phyloP scores from a whole-genome alignment of 371 early-diverging fungal species.

The Mortierella sp. region DNA sequence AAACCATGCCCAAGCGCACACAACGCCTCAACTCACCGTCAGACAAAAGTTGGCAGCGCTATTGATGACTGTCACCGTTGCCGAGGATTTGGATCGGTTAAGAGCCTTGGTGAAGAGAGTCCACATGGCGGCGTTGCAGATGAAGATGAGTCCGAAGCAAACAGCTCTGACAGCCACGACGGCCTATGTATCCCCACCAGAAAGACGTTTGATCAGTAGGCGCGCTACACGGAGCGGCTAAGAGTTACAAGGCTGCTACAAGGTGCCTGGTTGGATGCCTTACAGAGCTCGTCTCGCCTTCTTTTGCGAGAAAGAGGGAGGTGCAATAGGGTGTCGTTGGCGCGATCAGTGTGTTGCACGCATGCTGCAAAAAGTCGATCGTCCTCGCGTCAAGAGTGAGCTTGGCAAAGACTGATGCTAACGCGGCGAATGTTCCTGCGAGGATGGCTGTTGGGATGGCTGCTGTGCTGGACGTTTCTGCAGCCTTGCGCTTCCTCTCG shows the following conservation, averaged over 20 bases:
- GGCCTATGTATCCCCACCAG: slow-evolving; percentile 19
- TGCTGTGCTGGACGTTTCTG: slow-evolving; percentile 4
- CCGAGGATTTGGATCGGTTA: slow-evolving; percentile 72
- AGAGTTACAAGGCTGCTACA: too few species aligned
- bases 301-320: slow-evolving; percentile 38
- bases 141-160: slow-evolving; percentile 68
- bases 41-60: slow-evolving; percentile 78
- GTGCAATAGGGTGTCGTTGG: slow-evolving; percentile 47
- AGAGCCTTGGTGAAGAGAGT: slow-evolving; percentile 82
- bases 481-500: slow-evolving; percentile 30
- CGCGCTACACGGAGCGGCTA: too few species aligned
- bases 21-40: slow-evolving; percentile 58
- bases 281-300: slow-evolving; percentile 53
- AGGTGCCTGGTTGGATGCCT: neutral
- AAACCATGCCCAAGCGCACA: too few species aligned
- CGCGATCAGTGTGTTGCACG: slow-evolving; percentile 32
- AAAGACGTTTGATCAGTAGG: neutral
- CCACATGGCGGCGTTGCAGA: slow-evolving; percentile 85
- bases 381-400: slow-evolving; percentile 71
- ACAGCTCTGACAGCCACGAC: slow-evolving; percentile 58
- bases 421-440: slow-evolving; percentile 76
- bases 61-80: slow-evolving; percentile 78
- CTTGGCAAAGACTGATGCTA: slow-evolving; percentile 83
- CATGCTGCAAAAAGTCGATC: slow-evolving; percentile 40
- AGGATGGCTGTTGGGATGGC: slow-evolving; percentile 47